Base-by-base conservation (phyloP, 176 grass and related monocot species). In the Microstegium vimineum region DNA sequence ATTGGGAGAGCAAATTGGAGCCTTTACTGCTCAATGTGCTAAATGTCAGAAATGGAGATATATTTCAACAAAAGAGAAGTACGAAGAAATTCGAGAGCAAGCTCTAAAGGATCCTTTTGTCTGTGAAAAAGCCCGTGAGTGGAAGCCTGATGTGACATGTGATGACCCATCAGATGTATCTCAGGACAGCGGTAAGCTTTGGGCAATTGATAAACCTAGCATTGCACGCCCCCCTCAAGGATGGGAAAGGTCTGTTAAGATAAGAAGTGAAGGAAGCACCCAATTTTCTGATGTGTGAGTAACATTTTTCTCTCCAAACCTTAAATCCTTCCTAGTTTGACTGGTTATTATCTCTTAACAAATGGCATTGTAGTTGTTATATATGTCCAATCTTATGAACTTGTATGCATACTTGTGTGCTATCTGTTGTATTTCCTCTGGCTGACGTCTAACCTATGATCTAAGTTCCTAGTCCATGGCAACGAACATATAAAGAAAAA, bases 251-350 rank as follows among this genome's bases (percentile, higher is more conserved):
- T 78, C 74, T 25, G 76, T 97, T 41, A 77, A 56, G 71, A 80
- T 97, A 84, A 87, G 94, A 62, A 77, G 80, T 10, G 89, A 94
- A 88, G 85, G 87, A 41, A 28, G 85, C 61, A 92, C 62, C 28
- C 85, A 30, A 61, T 97, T 97, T 59, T 91, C 94, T 49, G 94
- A 97, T 61, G 91, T 94, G 91, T 93, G 67, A 80, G 87, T 80
- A 43, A 74, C 31, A 77, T 15, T 86, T 51, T 66, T 66, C 51
- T 43, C 49, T 18, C n/a, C 0, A 3, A 71, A 57, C 14, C 51
- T 82, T 61, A 37, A 75, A 68, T 75, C 2, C 74, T 77, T 27
- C 22, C 60, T 15, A 31, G 11, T 45, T 82, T 79, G 15, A 71
- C 9, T 12, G 8, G 12, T 70, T 81, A n/a, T n/a, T n/a, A 40